Percentiles rank a stretch among this genome's conserved stretches.
Evolutionary conservation across 805 yeast genomes (phyloP).

Genomic region (Candida rishiriensis): DNA sequence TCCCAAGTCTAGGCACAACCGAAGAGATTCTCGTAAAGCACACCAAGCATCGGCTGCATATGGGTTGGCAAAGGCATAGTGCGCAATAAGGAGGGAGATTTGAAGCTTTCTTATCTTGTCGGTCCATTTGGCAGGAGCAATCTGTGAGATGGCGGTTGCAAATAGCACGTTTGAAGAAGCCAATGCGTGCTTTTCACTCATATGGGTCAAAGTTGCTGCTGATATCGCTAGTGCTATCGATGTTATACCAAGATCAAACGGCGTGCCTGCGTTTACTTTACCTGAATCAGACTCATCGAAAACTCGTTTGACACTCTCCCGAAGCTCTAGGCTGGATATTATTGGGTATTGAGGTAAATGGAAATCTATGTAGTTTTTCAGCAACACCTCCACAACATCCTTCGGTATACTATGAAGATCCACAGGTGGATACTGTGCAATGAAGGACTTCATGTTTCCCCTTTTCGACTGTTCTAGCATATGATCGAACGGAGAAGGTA

Average conservation of each 20-base stretch:
- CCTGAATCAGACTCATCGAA: constrained; percentile 1
- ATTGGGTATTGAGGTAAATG: constrained; percentile 16
- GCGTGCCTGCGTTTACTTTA: not conserved
- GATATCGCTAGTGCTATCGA: constrained; percentile 8
- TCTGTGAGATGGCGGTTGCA: constrained; percentile 5
- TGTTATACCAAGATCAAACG: constrained; percentile 6
- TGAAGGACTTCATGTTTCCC: constrained; percentile 6
- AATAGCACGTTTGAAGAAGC: constrained; percentile 10
- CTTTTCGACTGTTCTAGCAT: constrained; percentile 1
- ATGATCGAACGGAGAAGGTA: constrained; percentile 13
- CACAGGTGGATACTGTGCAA: constrained; percentile 12
- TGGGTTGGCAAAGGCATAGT: constrained; percentile 16
- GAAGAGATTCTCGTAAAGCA: constrained; percentile 8
- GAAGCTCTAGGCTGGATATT: constrained; percentile 9
- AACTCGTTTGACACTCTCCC: constrained; percentile 5
- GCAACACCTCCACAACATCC: constrained; percentile 8
- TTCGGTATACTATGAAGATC: constrained; percentile 12
- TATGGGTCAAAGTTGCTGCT: constrained; percentile 9
- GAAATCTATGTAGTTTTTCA: constrained; percentile 10
- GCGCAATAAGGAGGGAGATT: constrained; percentile 9
- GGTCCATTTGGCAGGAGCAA: constrained; percentile 4
- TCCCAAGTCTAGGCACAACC: constrained; percentile 11
- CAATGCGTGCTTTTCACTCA: constrained; percentile 8
- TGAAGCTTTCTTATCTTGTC: constrained; percentile 8
- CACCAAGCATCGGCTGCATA: constrained; percentile 14